Conservation (phyloP, 2,329 filamentous ascomycete genomes). For the Falciphora oryzae region DNA sequence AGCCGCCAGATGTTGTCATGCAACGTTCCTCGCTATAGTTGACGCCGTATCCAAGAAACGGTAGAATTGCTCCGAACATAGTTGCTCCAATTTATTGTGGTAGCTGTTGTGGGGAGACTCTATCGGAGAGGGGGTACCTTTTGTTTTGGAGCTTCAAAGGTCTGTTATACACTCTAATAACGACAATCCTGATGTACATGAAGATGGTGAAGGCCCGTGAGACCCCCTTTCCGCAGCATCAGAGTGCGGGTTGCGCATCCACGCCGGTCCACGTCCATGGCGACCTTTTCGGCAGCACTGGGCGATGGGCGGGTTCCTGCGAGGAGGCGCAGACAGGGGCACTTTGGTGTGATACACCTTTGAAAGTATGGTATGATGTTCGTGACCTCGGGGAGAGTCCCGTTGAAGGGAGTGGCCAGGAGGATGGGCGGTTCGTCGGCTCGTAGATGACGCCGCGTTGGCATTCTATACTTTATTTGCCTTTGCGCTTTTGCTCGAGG, state of each 20-base stretch:
- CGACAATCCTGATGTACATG: not conserved
- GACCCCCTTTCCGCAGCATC: not conserved
- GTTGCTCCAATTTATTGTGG: not conserved
- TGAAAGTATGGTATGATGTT: not conserved
- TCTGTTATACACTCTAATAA: not conserved
- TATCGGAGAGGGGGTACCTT: not conserved
- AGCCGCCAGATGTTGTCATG: not conserved
- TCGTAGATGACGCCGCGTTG: not conserved
- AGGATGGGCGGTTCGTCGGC: not conserved
- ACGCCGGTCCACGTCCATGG: not conserved
- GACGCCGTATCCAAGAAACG: not conserved
- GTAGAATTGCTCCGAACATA: not conserved
- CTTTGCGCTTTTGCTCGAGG: conserved; percentile 82
- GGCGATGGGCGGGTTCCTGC: not conserved
- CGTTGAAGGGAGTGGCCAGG: not conserved
- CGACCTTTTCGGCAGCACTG: not conserved
- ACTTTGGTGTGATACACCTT: not conserved
- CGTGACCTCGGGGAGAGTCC: not conserved
- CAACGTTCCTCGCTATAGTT: not conserved
- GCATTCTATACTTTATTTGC: conserved; percentile 18
- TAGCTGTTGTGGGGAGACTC: not conserved
- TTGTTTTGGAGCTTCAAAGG: not conserved
- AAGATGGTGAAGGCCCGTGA: not conserved
- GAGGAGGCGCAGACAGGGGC: not conserved
- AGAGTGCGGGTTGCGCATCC: not conserved